Conservation (phyloP, 192 early-diverging fungal genomes). For the Gonapodya prolifera region DNA sequence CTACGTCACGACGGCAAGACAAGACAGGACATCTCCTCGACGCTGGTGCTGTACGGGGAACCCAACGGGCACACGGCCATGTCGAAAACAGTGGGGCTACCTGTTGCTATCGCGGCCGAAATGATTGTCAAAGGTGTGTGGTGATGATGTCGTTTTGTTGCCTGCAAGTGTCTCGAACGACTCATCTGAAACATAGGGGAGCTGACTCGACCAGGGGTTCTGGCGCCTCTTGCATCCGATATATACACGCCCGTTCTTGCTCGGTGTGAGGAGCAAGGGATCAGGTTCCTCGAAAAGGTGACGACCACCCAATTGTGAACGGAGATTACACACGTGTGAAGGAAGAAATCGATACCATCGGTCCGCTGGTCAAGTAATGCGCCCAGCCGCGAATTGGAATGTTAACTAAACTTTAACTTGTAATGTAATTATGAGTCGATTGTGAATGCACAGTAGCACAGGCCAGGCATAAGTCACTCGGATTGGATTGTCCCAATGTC, state of each 20-base stretch:
- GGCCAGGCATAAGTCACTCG: too few relatives aligned
- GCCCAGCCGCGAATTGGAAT: too few relatives aligned
- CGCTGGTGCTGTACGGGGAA: conserved; percentile 52
- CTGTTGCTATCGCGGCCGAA: conserved; percentile 62
- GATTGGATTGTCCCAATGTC: too few relatives aligned
- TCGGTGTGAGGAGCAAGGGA: conserved; percentile 44
- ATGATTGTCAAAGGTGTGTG: conserved; percentile 41
- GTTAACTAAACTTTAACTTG: too few relatives aligned
- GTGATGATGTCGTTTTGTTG: too few relatives aligned
- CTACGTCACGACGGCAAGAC: conserved; percentile 46
- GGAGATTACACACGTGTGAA: too few relatives aligned
- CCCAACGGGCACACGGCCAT: conserved; percentile 56
- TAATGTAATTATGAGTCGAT: too few relatives aligned
- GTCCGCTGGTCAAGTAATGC: too few relatives aligned
- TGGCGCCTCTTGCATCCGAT: conserved; percentile 51
- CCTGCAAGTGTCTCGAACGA: not conserved
- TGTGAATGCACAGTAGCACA: too few relatives aligned
- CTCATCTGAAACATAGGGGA: not conserved
- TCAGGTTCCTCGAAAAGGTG: conserved; percentile 41
- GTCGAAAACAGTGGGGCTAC: conserved; percentile 71
- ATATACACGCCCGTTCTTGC: conserved; percentile 61
- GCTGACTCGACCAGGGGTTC: conserved; percentile 40
- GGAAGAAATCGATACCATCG: too few relatives aligned
- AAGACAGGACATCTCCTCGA: conserved; percentile 38
- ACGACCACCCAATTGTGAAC: too few relatives aligned